Evolutionary conservation across 2,329 filamentous ascomycete species (phyloP).

Genomic region (Verticillium nonalfalfae): DNA sequence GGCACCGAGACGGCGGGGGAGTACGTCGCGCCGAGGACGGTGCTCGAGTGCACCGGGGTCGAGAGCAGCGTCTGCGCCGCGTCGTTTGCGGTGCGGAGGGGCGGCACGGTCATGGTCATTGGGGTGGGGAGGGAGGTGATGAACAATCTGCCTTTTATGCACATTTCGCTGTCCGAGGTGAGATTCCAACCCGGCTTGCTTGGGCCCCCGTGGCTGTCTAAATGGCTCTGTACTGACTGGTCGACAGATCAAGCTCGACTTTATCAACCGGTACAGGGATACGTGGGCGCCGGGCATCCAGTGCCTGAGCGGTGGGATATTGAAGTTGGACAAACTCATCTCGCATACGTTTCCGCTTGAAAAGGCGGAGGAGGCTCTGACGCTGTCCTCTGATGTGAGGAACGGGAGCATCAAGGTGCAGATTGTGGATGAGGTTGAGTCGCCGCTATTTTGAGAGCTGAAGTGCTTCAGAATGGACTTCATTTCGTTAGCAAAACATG

Average conservation of each 20-base stretch:
- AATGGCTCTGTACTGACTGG: not conserved
- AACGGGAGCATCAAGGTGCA: constrained; percentile 29
- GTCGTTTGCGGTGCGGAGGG: constrained; percentile 47
- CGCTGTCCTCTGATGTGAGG: constrained; percentile 22
- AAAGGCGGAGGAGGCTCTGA: constrained; percentile 47
- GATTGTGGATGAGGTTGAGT: constrained; percentile 19
- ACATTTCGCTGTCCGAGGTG: constrained; percentile 54
- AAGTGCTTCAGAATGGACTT: not conserved
- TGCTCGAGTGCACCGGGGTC: constrained; percentile 61
- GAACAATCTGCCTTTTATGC: constrained; percentile 64
- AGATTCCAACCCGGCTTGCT: constrained; percentile 5
- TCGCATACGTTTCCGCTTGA: constrained; percentile 59
- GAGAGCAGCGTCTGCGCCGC: constrained; percentile 57
- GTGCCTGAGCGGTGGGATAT: constrained; percentile 49
- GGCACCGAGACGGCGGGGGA: constrained; percentile 29
- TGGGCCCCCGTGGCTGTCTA: too few species aligned
- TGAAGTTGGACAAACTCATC: constrained; percentile 56
- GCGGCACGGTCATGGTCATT: constrained; percentile 57
- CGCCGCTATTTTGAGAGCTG: not conserved
- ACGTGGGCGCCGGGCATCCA: constrained; percentile 63
- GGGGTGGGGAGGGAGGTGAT: constrained; percentile 56
- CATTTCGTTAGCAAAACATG: not conserved
- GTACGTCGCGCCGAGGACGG: constrained; percentile 49
- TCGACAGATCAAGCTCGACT: constrained; percentile 55
- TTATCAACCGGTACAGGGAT: constrained; percentile 65